Base-by-base conservation (phyloP, 2,329 filamentous ascomycete species). In the Xylariomycetidae sp. region DNA sequence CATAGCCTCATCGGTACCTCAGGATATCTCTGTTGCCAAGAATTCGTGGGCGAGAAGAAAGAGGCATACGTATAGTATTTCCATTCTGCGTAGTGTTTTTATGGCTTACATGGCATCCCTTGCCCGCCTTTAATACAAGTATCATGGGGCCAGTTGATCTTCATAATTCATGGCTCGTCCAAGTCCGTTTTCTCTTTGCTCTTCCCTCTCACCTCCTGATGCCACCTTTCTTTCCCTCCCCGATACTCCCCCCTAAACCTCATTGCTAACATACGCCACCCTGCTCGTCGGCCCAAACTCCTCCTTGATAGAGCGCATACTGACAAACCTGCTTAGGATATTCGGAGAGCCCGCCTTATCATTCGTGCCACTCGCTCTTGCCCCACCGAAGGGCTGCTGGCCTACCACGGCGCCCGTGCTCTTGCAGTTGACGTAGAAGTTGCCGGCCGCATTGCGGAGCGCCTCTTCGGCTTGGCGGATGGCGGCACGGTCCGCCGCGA, bases 391-490 rank as follows among this genome's bases (percentile, higher is more conserved):
- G 4, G 80, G 75, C 63, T 85, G 80, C 63, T 85, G 81, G 10
- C 79, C 80, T 6, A 84, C 79, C 16, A 85, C 78, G 12, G 80
- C 79, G 24, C 79, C 81, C 2, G 80, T 85, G 58, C 76, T 81
- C 73, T 89, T 89, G 67, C 80, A 84, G 65, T 89, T 90, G 62
- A 90, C 71, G 64, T 90, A 90, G 58, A 89, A 89, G 67, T 90
- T 90, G 25, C 85, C 85, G 1, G 85, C 84, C 0, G 80, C 67
- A 54, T 88, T 78, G 44, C 82, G 70, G 33, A 90, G 68, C 40
- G 69, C 72, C 47, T 87, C 75, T 58, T 88, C 83, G 0, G 83
- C 85, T 35, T 70, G 69, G 16, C 79, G 72, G 38, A 88, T 64
- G 10, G 72, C 79, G 29, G 69, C 61, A 25, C 85, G 68, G 58